These are phyloP conservation scores for Chenopodium formosanum DNA, from an alignment of 148 eudicot genomes.

Conservation along the genomic window DNA sequence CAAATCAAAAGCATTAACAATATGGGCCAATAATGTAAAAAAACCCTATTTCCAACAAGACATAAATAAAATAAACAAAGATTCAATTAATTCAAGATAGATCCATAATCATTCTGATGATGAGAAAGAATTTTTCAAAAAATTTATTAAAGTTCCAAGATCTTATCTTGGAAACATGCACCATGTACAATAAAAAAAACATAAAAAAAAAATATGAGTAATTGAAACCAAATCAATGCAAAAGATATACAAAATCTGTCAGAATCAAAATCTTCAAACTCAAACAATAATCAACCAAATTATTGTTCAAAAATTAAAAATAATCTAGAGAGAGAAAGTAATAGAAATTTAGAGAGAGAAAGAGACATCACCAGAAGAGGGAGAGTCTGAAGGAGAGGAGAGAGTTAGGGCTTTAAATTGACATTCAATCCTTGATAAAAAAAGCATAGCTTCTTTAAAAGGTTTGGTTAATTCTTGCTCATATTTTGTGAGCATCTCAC, in stretches of 20 bases:
- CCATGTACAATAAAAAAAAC: slow-evolving; percentile 35
- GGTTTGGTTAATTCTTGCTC: slow-evolving; percentile 94
- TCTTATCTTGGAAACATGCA: slow-evolving; percentile 39
- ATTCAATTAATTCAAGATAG: slow-evolving; percentile 16
- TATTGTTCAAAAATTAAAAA: neutral
- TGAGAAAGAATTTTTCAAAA: slow-evolving; percentile 6
- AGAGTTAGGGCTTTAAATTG: slow-evolving; percentile 84
- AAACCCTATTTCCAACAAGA: slow-evolving; percentile 38
- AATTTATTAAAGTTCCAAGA: slow-evolving; percentile 31
- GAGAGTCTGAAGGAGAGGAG: slow-evolving; percentile 44
- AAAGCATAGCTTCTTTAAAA: slow-evolving; percentile 92
- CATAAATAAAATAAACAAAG: slow-evolving; percentile 20
- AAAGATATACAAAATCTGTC: neutral
- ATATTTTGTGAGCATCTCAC: slow-evolving; percentile 89
- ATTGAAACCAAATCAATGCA: neutral
- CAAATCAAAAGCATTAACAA: neutral
- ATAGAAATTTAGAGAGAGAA: neutral
- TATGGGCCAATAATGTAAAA: neutral
- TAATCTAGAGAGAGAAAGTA: neutral
- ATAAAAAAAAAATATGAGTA: neutral
- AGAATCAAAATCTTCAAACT: neutral
- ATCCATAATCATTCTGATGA: neutral
- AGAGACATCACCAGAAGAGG: slow-evolving; percentile 47
- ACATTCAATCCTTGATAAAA: slow-evolving; percentile 74
- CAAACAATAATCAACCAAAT: neutral